phyloP scores from a whole-genome alignment of 441 rosid species.

The Arabidopsis lyrata region DNA sequence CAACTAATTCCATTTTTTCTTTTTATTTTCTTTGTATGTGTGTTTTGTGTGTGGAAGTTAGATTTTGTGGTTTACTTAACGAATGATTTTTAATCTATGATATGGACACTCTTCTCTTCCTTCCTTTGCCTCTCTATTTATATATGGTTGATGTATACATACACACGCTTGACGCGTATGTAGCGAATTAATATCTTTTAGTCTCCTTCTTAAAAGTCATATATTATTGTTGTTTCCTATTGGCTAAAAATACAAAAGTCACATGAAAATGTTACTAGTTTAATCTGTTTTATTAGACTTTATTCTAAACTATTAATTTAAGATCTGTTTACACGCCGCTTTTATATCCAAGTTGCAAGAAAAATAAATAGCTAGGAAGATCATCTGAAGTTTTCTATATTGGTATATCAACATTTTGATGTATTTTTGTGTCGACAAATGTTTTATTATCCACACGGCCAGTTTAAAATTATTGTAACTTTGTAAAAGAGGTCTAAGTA shows the following conservation, averaged over 20 bases:
- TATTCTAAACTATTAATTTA: neutral
- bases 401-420: constrained; percentile 10
- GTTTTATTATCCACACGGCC: constrained; percentile 10
- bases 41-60: constrained; percentile 14
- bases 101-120: constrained; percentile 39
- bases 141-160: constrained; percentile 12
- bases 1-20: constrained; percentile 33
- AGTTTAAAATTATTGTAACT: constrained; percentile 5
- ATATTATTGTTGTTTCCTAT: constrained; percentile 19
- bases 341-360: constrained; percentile 1
- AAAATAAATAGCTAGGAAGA: neutral
- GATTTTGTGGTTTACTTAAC: constrained; percentile 38
- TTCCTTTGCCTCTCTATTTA: constrained; percentile 34
- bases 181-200: constrained; percentile 18
- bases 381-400: neutral
- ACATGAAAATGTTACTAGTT: constrained; percentile 4
- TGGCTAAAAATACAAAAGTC: constrained; percentile 19
- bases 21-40: neutral
- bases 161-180: constrained; percentile 31
- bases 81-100: constrained; percentile 33
- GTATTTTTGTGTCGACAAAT: constrained; percentile 20
- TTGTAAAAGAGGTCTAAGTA: neutral
- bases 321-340: constrained; percentile 23
- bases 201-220: constrained; percentile 7
- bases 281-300: neutral